Evolutionary conservation across 2,329 filamentous ascomycete species (phyloP).

Genomic region (Elsinoe ampelina): DNA sequence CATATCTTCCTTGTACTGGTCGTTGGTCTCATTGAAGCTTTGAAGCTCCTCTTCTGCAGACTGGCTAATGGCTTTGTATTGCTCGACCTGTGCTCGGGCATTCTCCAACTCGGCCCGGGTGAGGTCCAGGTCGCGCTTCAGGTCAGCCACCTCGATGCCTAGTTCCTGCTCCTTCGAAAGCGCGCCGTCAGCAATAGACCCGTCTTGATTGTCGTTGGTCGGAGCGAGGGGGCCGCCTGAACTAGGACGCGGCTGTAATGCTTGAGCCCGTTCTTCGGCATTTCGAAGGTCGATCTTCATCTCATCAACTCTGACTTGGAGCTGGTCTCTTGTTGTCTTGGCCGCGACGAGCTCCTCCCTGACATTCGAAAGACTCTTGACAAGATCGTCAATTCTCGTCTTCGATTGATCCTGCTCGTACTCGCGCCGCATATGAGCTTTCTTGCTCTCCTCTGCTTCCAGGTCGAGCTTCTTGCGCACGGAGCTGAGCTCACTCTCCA

Average conservation of each 20-base stretch:
- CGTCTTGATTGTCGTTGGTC: background rate
- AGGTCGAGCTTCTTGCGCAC: slow-evolving; percentile 76
- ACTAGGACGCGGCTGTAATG: slow-evolving; percentile 71
- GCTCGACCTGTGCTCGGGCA: slow-evolving; percentile 70
- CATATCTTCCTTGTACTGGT: slow-evolving; percentile 81
- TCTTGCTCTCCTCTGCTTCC: slow-evolving; percentile 76
- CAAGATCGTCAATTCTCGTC: slow-evolving; percentile 86
- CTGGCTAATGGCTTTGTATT: slow-evolving; percentile 83
- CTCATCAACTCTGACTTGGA: slow-evolving; percentile 83
- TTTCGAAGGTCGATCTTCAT: slow-evolving; percentile 78
- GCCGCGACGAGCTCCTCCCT: slow-evolving; percentile 79
- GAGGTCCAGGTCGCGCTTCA: slow-evolving; percentile 79
- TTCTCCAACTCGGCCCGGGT: slow-evolving; percentile 71
- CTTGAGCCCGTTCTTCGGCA: slow-evolving; percentile 76
- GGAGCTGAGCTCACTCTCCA: slow-evolving; percentile 69
- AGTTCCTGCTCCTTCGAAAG: slow-evolving; percentile 67
- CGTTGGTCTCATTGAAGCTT: slow-evolving; percentile 67
- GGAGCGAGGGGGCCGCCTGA: slow-evolving; percentile 4
- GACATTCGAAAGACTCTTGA: slow-evolving; percentile 65
- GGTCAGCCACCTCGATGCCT: slow-evolving; percentile 69
- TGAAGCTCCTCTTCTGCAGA: slow-evolving; percentile 78
- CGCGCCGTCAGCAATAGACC: slow-evolving; percentile 30
- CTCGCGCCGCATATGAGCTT: slow-evolving; percentile 72
- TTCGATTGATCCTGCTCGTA: slow-evolving; percentile 82
- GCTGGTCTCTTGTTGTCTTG: slow-evolving; percentile 80